Base-by-base conservation (phyloP, 2,329 filamentous ascomycete genomes). In the Monilinia polystroma region DNA sequence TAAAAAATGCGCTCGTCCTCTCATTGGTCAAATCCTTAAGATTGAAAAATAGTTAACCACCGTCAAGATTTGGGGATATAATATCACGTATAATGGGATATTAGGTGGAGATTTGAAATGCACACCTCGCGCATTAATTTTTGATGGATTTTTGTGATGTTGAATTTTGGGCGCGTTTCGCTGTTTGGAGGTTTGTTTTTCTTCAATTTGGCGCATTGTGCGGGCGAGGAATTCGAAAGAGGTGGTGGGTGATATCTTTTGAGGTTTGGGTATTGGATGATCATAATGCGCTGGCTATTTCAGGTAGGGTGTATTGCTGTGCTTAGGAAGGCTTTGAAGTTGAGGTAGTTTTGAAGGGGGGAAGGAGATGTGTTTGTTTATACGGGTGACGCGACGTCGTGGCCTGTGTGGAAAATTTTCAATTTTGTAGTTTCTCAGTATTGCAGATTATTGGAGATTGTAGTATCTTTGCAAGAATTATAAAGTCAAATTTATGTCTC, bases 1-100 rank as follows among this genome's bases (percentile, higher is more conserved):
- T 45, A 59, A 59, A 59, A 59, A 59, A n/a, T 59, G 56, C 56
- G 56, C 56, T 14, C 56, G 26, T 1, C 7, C 26, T 12, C 56
- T 59, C 41, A 59, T 59, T 59, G 41, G 56, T 20, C 56, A 12
- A 59, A 59, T 14, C 2, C 20, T 5, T 10, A 5, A 47, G 16
- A 4, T 41, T 41, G 11, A 18, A 23, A 47, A 59, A 32, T 32
- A 32, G 12, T 47, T 12, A 47, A 18, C 32, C n/a, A 6, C 4
- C 6, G 0, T n/a, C 20, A 1, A n/a, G 29, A 4, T 16, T 32
- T 2, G 0, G 11, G 14, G 3, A 4, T 2, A 18, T 29, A 8
- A 47, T 4, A 16, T 16, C 3, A 29, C 2, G 29, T 29, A 29
- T 29, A 29, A 3, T 29, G 2, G 2, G 29, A 29, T 3, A 29